Evolutionary conservation across 2,329 filamentous ascomycete species (phyloP).

Genomic region (Alternaria sp.): DNA sequence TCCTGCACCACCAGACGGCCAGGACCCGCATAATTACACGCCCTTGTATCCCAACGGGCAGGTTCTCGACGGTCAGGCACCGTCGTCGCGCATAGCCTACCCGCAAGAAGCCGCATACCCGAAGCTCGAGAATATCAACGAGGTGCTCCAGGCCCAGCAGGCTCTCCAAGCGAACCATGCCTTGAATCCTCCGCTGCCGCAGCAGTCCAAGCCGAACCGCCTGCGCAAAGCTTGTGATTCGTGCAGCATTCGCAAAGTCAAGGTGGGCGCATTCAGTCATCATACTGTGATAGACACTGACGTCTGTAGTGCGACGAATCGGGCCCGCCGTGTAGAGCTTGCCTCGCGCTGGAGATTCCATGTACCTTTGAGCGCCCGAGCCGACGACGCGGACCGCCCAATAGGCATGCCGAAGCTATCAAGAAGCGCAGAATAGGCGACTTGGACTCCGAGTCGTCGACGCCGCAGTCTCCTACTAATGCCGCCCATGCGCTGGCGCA

Average conservation of each 20-base stretch:
- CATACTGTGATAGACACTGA: slow-evolving; percentile 15
- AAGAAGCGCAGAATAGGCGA: slow-evolving; percentile 65
- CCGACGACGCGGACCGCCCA: slow-evolving; percentile 69
- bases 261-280: slow-evolving; percentile 24
- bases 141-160: slow-evolving; percentile 46
- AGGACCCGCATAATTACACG: slow-evolving; percentile 40
- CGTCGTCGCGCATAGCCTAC: slow-evolving; percentile 27
- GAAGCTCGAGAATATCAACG: slow-evolving; percentile 47
- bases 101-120: slow-evolving; percentile 35
- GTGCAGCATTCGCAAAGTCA: slow-evolving; percentile 52
- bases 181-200: slow-evolving; percentile 24
- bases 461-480: slow-evolving; percentile 59
- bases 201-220: slow-evolving; percentile 44
- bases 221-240: slow-evolving; percentile 52
- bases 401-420: slow-evolving; percentile 70
- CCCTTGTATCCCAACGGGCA: slow-evolving; percentile 34
- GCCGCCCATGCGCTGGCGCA: slow-evolving; percentile 61
- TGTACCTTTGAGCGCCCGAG: slow-evolving; percentile 71
- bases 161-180: slow-evolving; percentile 46
- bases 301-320: slow-evolving; percentile 65
- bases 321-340: slow-evolving; percentile 71
- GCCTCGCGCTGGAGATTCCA: slow-evolving; percentile 68
- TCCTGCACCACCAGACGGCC: slow-evolving; percentile 19
- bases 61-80: slow-evolving; percentile 16
- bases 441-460: slow-evolving; percentile 49